phyloP scores from a whole-genome alignment of 2,329 filamentous ascomycete species.

The Pezicula neosporulosa region DNA sequence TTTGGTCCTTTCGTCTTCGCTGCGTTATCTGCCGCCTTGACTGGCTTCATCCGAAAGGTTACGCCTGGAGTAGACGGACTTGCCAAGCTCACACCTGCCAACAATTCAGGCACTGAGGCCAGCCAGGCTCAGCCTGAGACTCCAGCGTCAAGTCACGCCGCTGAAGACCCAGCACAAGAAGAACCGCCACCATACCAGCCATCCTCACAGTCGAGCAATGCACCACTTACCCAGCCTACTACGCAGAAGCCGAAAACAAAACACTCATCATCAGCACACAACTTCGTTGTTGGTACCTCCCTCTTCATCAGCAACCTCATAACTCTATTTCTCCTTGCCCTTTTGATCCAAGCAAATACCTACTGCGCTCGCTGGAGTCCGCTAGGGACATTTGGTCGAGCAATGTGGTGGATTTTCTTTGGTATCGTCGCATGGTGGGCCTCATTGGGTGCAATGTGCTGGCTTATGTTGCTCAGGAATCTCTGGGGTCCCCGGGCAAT shows the following conservation, averaged over 20 bases:
- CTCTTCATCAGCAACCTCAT: constrained; percentile 1
- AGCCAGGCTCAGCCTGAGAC: no score
- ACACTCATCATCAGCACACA: constrained; percentile 6
- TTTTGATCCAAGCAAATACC: constrained; percentile 4
- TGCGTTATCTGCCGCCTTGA: no score
- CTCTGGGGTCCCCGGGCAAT: constrained; percentile 7
- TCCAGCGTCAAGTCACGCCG: no score
- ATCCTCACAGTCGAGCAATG: background rate
- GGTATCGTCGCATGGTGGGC: background rate
- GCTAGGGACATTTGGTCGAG: background rate
- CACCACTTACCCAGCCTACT: background rate
- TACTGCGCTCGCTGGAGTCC: constrained; percentile 4
- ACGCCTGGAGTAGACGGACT: no score
- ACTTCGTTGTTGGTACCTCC: constrained; percentile 8
- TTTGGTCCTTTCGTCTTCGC: no score
- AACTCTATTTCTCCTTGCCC: constrained; percentile 1
- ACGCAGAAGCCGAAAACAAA: background rate
- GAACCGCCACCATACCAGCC: constrained; percentile 13
- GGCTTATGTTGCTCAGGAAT: constrained; percentile 8
- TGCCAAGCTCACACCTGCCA: no score
- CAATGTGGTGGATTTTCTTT: constrained; percentile 6
- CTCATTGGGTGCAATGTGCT: constrained; percentile 2
- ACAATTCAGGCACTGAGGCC: no score
- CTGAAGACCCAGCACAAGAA: background rate
- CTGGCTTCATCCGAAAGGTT: no score